Base-by-base conservation (phyloP, 2,329 filamentous ascomycete genomes). In the Alternaria metachromatica region DNA sequence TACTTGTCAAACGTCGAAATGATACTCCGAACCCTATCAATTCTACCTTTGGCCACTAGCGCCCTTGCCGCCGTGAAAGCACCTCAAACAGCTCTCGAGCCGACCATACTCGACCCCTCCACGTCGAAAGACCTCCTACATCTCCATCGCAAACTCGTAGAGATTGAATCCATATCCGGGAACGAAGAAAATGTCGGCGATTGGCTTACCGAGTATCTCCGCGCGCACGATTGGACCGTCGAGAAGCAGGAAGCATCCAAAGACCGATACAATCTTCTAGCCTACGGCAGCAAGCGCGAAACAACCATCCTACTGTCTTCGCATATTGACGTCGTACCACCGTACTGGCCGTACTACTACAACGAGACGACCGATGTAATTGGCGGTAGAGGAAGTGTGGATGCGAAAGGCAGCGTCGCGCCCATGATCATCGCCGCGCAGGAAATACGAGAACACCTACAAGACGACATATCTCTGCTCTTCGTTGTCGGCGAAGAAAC, bases 401-500 rank as follows among this genome's bases (percentile, higher is more conserved):
- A 86, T 58, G 84, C 81, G 49, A 86, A 86, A 65, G 84, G 76
- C 55, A 82, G 81, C 57, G 82, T 96, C 12, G 92, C 93, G 0
- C 86, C 92, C 8, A 92, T 94, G 79, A 87, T 95, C 63, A 87
- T 86, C 21, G 93, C 93, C 0, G 81, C 92, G 4, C 81, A 86
- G 44, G 80, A 82, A n/a, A 81, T 88, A 18, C 79, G 86, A 28
- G 65, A 79, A 5, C 68, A 82, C 48, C 75, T 82, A 0, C 73
- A 84, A 4, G 84, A 82, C 41, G 80, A 83, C 50, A 69, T 85
- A 11, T 81, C 83, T 0, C 78, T 90, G 3, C 83, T 90, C 25
- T 89, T 87, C 73, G 88, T 90, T 2, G 92, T 97, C 0, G 94
- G 93, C 63, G 95, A 99, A 79, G 95, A 98, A 79, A 86, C 85